Percentiles rank a stretch among this genome's conserved stretches.
Evolutionary conservation across 1,284 basidiomycete species (phyloP).

Genomic region (Uromyces viciae-fabae): DNA sequence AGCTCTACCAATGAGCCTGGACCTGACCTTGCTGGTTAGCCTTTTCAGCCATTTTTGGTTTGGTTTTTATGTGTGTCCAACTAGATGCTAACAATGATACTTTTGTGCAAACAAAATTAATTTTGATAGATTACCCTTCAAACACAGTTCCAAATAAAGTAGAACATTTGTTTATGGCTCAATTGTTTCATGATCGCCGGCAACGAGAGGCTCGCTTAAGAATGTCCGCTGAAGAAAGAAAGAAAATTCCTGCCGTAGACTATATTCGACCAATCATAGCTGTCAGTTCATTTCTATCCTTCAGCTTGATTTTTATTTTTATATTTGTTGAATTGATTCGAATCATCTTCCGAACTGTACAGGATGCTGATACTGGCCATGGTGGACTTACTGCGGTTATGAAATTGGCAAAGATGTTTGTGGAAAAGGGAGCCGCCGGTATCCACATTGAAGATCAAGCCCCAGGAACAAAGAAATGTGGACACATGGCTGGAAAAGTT

Average conservation of each 20-base stretch:
- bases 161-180: constrained; percentile 76
- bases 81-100: too few species aligned
- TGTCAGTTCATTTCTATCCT: constrained; percentile 75
- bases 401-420: constrained; percentile 90
- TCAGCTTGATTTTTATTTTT: constrained; percentile 51
- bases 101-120: too few species aligned
- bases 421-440: constrained; percentile 80
- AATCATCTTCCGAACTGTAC: constrained; percentile 46
- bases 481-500: constrained; percentile 88
- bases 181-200: constrained; percentile 79
- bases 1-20: constrained; percentile 94
- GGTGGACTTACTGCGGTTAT: constrained; percentile 91
- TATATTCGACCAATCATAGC: constrained; percentile 90
- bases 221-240: constrained; percentile 64
- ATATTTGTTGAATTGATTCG: constrained; percentile 51
- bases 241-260: constrained; percentile 67
- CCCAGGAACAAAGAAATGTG: constrained; percentile 89
- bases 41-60: too few species aligned
- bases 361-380: constrained; percentile 62
- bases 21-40: constrained; percentile 81
- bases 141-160: constrained; percentile 91
- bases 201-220: constrained; percentile 78
- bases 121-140: constrained; percentile 71
- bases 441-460: constrained; percentile 90
- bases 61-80: too few species aligned